phyloP scores from a whole-genome alignment of 345 rosid species.

The Salix suchowensis region DNA sequence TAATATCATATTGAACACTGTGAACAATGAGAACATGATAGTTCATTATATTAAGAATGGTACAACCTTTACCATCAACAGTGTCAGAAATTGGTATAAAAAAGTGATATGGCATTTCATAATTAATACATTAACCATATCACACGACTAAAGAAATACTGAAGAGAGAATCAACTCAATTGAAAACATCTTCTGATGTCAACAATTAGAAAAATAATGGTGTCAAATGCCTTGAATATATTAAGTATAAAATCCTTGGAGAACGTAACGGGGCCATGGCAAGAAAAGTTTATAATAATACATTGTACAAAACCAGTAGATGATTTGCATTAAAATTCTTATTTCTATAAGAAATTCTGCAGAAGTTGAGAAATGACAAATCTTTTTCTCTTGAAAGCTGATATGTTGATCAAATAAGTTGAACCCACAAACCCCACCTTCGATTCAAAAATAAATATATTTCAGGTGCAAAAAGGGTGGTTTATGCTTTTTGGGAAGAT shows the following conservation, averaged over 20 bases:
- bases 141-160: constrained; percentile 20
- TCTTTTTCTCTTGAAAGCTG: constrained; percentile 13
- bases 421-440: background rate
- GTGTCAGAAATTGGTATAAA: constrained; percentile 8
- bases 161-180: constrained; percentile 19
- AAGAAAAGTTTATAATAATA: background rate
- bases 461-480: background rate
- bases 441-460: background rate
- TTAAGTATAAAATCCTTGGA: background rate
- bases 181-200: constrained; percentile 11
- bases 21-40: background rate
- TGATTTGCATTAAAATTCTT: background rate
- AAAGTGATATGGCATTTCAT: constrained; percentile 14
- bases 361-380: background rate
- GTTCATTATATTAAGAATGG: background rate
- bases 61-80: background rate
- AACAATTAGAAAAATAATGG: constrained; percentile 6
- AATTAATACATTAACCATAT: constrained; percentile 14
- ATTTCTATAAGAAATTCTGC: background rate
- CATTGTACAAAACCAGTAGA: background rate
- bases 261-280: background rate
- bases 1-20: constrained; percentile 7
- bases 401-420: constrained; percentile 13
- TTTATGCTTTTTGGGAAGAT: too few species aligned
- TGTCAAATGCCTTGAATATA: background rate